Base-by-base conservation (phyloP, 495 filamentous ascomycete genomes). In the Podospora fimiseda region DNA sequence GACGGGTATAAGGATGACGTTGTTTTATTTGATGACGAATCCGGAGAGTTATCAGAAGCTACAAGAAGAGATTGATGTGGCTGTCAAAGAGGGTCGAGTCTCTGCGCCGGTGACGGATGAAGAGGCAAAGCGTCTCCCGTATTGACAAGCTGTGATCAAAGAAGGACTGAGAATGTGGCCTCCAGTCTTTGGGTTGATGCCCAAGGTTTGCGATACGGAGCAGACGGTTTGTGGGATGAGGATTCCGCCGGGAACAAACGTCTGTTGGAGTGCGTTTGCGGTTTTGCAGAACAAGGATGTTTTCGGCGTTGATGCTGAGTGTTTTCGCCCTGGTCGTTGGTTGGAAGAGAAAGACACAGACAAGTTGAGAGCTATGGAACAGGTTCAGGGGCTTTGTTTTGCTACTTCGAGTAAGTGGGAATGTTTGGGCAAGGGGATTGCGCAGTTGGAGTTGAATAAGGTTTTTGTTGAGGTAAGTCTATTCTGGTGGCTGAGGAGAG, bases 11-110 rank as follows among this genome's bases (percentile, higher is more conserved):
- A 72, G 75, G 44, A 73, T 70, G 5, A 69, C 80, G 33, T 65
- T 86, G 50, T 63, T 73, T 38, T 76, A 79, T 50, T 60, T 86
- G 24, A 59, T 84, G n/a, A 64, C 63, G 15, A 65, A 72, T 33
- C 64, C 68, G 1, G 44, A 48, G 0, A 68, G 72, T 1, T 84
- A 82, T 55, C 61, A 69, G 9, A 74, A 69, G 44, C 68, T 87
- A 51, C 75, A 81, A 66, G 60, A 58, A 8, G 84, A 87, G 58
- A 79, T 86, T 40, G 77, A 81, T 37, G 33, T 24, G 3, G 71
- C 69, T 8, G 64, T 70, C 14, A 9, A 9, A n/a, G 53, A 54
- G 14, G 70, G 67, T 0, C 59, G 59, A 16, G 62, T 74, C 15
- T 67, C 70, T 13, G 60, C 48, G 2, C 59, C 62, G 1, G 65